Evolutionary conservation across 2,329 filamentous ascomycete species (phyloP).

Genomic region (Aspergillus udagawae): DNA sequence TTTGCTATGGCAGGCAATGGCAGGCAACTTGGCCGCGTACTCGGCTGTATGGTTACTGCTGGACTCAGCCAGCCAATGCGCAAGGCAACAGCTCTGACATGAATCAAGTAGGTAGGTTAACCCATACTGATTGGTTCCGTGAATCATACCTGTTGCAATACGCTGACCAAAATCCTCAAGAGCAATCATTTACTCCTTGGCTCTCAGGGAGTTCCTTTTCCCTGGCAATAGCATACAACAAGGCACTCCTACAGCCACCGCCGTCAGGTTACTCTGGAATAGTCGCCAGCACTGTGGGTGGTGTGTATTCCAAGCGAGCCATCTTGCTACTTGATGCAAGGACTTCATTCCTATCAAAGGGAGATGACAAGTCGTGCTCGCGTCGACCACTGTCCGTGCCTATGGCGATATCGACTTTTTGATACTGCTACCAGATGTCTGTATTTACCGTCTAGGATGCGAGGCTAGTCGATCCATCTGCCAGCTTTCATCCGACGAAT

Average conservation of each 20-base stretch:
- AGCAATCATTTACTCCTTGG: background rate
- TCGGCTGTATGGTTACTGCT: no score
- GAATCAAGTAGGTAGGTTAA: background rate
- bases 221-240: background rate
- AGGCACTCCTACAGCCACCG: background rate
- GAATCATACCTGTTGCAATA: no score
- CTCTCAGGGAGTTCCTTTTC: background rate
- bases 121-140: no score
- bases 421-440: background rate
- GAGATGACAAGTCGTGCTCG: no score
- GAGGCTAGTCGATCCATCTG: background rate
- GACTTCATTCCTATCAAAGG: background rate
- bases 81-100: no score
- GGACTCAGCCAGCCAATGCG: no score
- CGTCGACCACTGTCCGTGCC: no score
- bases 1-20: no score
- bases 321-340: background rate
- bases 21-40: no score
- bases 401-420: background rate
- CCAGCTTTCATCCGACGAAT: background rate
- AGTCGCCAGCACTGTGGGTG: background rate
- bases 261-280: background rate
- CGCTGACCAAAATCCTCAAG: no score
- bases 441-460: background rate
- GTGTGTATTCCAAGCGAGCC: background rate